These are phyloP conservation scores for Hypomyces rosellus DNA, from an alignment of 2,329 filamentous ascomycete species.

Conservation along the genomic window DNA sequence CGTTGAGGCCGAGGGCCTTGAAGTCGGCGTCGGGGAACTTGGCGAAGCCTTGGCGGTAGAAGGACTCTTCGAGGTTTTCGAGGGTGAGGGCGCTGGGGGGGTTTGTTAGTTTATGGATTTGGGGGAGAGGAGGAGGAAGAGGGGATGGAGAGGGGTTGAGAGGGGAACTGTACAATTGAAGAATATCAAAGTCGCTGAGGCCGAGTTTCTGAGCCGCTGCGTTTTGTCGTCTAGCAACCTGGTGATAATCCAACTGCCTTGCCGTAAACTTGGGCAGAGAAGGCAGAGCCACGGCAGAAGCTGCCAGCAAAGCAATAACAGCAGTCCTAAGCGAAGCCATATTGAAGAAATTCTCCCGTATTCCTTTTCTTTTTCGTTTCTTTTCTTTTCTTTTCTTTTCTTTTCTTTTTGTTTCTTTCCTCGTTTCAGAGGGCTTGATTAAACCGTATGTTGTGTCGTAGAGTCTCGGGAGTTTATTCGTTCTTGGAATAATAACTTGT, in stretches of 20 bases:
- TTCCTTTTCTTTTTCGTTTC: constrained; percentile 12
- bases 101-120: background rate
- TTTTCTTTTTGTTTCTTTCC: constrained; percentile 15
- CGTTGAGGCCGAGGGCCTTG: constrained; percentile 37
- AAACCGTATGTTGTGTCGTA: too few relatives aligned
- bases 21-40: constrained; percentile 62
- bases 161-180: constrained; percentile 48
- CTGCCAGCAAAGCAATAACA: constrained; percentile 39
- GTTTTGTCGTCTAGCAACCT: constrained; percentile 45
- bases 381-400: constrained; percentile 11
- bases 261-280: constrained; percentile 36
- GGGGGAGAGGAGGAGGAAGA: background rate
- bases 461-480: too few relatives aligned
- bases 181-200: constrained; percentile 47
- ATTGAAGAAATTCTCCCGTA: constrained; percentile 13
- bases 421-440: background rate
- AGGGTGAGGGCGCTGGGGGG: constrained; percentile 53
- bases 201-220: constrained; percentile 40
- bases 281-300: constrained; percentile 42
- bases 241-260: constrained; percentile 40
- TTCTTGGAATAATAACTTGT: background rate
- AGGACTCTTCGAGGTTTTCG: constrained; percentile 67
- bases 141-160: too few relatives aligned
- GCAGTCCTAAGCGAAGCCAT: constrained; percentile 35
- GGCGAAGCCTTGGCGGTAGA: constrained; percentile 65